phyloP scores from a whole-genome alignment of 1,139 yeast genomes.

The Taphrina sp. region DNA sequence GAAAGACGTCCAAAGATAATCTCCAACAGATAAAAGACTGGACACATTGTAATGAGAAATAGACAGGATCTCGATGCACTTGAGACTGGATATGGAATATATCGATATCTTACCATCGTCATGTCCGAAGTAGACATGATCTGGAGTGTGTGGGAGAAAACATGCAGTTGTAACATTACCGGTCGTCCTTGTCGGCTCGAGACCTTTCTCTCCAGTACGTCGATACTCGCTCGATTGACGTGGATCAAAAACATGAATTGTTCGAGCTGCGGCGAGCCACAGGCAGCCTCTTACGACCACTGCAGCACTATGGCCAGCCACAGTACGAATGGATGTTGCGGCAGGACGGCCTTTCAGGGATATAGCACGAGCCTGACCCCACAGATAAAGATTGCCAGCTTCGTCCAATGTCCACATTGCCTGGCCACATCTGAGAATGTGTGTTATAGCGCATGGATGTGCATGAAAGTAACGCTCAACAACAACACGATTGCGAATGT shows the following conservation, averaged over 20 bases:
- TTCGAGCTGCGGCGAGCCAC: slow-evolving; percentile 46
- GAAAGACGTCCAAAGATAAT: slow-evolving; percentile 47
- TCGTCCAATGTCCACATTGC: slow-evolving; percentile 47
- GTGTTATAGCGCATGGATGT: slow-evolving; percentile 42
- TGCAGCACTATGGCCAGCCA: slow-evolving; percentile 33
- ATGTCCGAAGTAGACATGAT: slow-evolving; percentile 47
- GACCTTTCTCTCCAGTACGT: slow-evolving; percentile 35
- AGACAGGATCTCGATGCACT: slow-evolving; percentile 43
- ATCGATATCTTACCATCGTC: slow-evolving; percentile 48
- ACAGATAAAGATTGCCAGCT: slow-evolving; percentile 47
- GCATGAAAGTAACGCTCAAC: slow-evolving; percentile 41
- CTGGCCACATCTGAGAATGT: slow-evolving; percentile 40
- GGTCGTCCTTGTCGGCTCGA: slow-evolving; percentile 36
- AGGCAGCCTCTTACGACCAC: slow-evolving; percentile 42
- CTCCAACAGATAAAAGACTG: slow-evolving; percentile 43
- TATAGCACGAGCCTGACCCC: slow-evolving; percentile 39
- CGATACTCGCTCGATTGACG: slow-evolving; percentile 28
- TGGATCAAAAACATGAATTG: slow-evolving; percentile 45
- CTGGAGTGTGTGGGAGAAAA: slow-evolving; percentile 40
- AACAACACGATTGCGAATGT: slow-evolving; percentile 38
- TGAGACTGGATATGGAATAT: slow-evolving; percentile 41
- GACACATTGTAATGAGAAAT: slow-evolving; percentile 45
- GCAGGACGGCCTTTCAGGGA: slow-evolving; percentile 11
- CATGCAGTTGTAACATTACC: slow-evolving; percentile 45
- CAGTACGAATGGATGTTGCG: slow-evolving; percentile 7